phyloP scores from a whole-genome alignment of 441 rosid species.

The Pelargonium citronellum region DNA sequence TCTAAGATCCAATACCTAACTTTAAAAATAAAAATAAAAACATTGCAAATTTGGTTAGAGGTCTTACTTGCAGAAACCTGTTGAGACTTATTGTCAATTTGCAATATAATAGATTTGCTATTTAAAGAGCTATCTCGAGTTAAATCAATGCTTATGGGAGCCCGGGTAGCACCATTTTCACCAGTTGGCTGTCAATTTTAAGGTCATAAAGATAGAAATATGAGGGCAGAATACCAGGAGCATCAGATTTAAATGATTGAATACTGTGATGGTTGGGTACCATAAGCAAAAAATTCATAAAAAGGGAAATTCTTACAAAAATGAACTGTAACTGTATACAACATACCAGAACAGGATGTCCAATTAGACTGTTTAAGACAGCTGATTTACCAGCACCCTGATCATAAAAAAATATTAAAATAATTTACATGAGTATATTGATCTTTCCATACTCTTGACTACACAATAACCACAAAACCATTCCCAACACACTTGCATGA shows the following conservation, averaged over 20 bases:
- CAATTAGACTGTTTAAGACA: slow-evolving; percentile 74
- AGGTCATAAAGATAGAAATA: slow-evolving; percentile 17
- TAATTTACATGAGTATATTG: neutral
- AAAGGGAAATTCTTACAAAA: slow-evolving; percentile 17
- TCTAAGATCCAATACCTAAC: slow-evolving; percentile 12
- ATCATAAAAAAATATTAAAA: slow-evolving; percentile 11
- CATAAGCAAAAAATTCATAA: slow-evolving; percentile 1
- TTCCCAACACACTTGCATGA: neutral
- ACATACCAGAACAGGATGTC: slow-evolving; percentile 89
- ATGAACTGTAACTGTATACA: slow-evolving; percentile 18
- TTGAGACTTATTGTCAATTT: slow-evolving; percentile 77
- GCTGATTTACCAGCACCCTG: slow-evolving; percentile 99
- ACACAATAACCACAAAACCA: neutral
- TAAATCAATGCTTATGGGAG: slow-evolving; percentile 74
- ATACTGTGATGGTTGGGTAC: slow-evolving; percentile 4
- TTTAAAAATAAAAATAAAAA: slow-evolving; percentile 1
- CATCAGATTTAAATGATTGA: slow-evolving; percentile 15
- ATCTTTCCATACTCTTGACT: neutral
- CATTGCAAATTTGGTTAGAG: slow-evolving; percentile 14
- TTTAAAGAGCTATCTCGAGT: slow-evolving; percentile 59
- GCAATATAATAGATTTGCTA: slow-evolving; percentile 63
- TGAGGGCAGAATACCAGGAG: slow-evolving; percentile 3
- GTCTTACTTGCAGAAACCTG: slow-evolving; percentile 83
- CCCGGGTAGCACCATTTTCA: slow-evolving; percentile 96
- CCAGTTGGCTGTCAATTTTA: slow-evolving; percentile 70